Evolutionary conservation across 148 eudicot species (phyloP), one percentile per base, ranked within the genome.

Genomic region (Pouteria glomerata): DNA sequence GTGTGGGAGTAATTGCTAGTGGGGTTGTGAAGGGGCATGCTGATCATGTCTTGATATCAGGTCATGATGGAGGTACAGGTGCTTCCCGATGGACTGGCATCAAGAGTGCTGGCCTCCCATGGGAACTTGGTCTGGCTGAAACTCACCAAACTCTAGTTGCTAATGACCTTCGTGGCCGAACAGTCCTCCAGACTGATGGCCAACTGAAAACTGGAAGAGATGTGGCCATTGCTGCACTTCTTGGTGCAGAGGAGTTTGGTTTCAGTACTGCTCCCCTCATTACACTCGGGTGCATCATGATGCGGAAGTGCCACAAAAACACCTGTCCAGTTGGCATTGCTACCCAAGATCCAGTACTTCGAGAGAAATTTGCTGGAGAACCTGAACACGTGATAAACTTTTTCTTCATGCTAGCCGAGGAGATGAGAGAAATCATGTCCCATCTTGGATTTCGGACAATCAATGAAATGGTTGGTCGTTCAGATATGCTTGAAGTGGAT

Each of bases 81-180:
- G 99, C 99, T 65, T 92, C 99, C 34, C 81, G 99, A 61, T 96
- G 99, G 99, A 96, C 99, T 26, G 99, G 99, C 13, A 96, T 96
- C 77, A 96, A 96, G 86, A 92, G 82, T 82, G 99, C 99, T 34
- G 99, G 99, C 69, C 92, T 96, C 74, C 99, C 99, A 2, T 96
- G 99, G 99, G 99, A 96, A 82, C 97, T 96, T 71, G 99, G 99
- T 55, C 81, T 96, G 48, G 99, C 99, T 7, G 99, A 96, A 85
- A 96, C 99, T 42, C 99, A 96, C 77, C 99, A 96, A 77, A 96
- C 99, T 33, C 81, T 96, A 62, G 99, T 96, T 70, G 99, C 99
- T 37, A 96, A 96, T 69, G 92, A 96, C 74, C 97, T 96, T 51
- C 96, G 99, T 35, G 97, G 99, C 18, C 88, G 99, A 77, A 85